Evolutionary conservation across 495 filamentous ascomycete species (phyloP).

Genomic region (Aspergillus homomorphus): DNA sequence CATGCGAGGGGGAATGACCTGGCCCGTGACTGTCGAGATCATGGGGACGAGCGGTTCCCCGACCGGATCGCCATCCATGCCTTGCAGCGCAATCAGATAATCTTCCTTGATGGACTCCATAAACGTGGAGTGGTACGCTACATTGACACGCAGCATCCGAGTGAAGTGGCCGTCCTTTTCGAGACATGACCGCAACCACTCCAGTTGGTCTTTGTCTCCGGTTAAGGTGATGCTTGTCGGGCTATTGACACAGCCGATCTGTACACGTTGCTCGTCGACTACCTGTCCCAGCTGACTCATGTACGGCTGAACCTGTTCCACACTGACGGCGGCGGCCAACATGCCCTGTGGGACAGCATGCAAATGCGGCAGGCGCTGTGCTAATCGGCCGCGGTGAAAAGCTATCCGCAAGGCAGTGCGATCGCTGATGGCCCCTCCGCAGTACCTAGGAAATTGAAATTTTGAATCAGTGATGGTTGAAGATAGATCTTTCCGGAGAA

Average conservation of each 20-base stretch:
- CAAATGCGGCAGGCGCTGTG: too few relatives aligned
- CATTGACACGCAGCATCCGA: too few relatives aligned
- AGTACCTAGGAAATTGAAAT: neutral
- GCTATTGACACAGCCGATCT: slow-evolving; percentile 53
- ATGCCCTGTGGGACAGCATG: too few relatives aligned
- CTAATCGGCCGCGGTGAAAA: too few relatives aligned
- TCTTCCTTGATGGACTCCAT: too few relatives aligned
- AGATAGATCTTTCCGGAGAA: slow-evolving; percentile 14
- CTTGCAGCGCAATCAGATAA: too few relatives aligned
- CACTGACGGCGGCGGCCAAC: neutral
- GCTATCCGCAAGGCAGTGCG: too few relatives aligned
- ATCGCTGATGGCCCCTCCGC: too few relatives aligned
- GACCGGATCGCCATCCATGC: slow-evolving; percentile 5
- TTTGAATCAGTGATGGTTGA: slow-evolving; percentile 20
- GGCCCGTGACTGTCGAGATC: slow-evolving; percentile 34
- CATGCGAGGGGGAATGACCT: slow-evolving; percentile 8
- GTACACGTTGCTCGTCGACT: slow-evolving; percentile 19
- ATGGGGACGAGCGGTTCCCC: slow-evolving; percentile 3
- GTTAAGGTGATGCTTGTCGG: slow-evolving; percentile 48
- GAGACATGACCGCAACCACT: too few relatives aligned
- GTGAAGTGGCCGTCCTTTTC: neutral
- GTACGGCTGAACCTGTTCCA: neutral
- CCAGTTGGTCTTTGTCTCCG: slow-evolving; percentile 26
- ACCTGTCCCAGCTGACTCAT: neutral
- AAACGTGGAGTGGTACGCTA: too few relatives aligned